A percentile compares a stretch with the other conserved stretches of the same genome.
Conservation (phyloP, 257 asterid genomes). For the Solanum ossicruentum region DNA sequence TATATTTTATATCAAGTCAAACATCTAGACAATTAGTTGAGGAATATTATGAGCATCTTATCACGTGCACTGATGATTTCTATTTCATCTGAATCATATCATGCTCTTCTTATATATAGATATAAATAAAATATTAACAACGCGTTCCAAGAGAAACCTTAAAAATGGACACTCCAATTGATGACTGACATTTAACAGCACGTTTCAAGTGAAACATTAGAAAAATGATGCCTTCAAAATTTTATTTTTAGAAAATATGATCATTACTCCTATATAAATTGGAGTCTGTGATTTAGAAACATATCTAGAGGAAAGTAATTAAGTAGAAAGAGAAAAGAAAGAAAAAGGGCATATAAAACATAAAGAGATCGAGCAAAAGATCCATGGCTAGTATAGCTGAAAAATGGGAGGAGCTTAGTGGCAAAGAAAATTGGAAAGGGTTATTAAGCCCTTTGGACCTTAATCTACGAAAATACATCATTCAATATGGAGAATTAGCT, state of each 20-base stretch:
- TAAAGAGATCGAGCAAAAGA: too few relatives aligned
- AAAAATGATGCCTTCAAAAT: not conserved
- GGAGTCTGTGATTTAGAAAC: not conserved
- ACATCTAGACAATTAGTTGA: too few relatives aligned
- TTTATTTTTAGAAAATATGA: not conserved
- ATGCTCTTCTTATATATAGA: not conserved
- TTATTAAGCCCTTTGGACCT: constrained; percentile 55
- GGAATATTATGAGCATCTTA: not conserved
- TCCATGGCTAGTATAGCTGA: constrained; percentile 6
- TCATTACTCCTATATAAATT: not conserved
- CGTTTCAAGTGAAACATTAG: not conserved
- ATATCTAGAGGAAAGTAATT: not conserved
- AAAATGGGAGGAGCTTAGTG: constrained; percentile 62
- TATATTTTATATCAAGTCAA: too few relatives aligned
- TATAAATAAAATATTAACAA: too few relatives aligned
- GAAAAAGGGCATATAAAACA: not conserved
- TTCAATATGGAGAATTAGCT: constrained; percentile 59
- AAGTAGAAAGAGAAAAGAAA: not conserved
- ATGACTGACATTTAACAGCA: not conserved
- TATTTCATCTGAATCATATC: not conserved
- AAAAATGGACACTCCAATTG: too few relatives aligned
- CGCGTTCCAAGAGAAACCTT: too few relatives aligned
- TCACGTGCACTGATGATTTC: not conserved
- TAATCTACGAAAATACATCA: constrained; percentile 57
- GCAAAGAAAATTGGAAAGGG: constrained; percentile 46